phyloP scores from a whole-genome alignment of 345 rosid genomes.

The Streptanthus diversifolius region DNA sequence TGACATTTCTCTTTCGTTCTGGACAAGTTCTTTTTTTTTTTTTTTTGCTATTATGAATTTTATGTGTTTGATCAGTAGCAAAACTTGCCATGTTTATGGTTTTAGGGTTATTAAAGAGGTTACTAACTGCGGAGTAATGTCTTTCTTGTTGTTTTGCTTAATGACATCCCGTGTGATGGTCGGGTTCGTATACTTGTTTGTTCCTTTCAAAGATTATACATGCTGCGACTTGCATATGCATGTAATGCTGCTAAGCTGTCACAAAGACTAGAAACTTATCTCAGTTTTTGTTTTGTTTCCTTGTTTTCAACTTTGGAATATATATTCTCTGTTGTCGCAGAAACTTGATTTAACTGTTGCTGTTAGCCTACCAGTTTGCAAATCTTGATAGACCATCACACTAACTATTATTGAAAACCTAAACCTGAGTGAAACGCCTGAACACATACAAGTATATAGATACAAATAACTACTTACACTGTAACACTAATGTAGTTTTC shows the following conservation, averaged over 20 bases:
- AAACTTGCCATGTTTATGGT: slow-evolving; percentile 22
- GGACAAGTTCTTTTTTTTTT: slow-evolving; percentile 3
- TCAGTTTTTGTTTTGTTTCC: no score
- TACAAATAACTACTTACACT: no score
- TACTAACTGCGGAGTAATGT: neutral
- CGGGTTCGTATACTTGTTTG: no score
- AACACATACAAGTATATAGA: neutral
- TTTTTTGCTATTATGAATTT: neutral
- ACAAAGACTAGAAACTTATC: no score
- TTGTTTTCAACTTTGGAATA: no score
- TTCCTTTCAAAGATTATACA: no score
- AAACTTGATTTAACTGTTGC: neutral
- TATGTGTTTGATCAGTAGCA: neutral
- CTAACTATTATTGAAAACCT: neutral
- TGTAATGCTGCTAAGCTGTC: no score
- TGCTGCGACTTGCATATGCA: no score
- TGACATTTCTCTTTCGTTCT: slow-evolving; percentile 10
- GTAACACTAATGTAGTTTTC: neutral
- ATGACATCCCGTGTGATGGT: no score
- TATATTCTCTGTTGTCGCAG: neutral
- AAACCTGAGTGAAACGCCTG: neutral
- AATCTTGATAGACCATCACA: neutral
- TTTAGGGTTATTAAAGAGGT: slow-evolving; percentile 25
- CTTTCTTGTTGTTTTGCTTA: neutral
- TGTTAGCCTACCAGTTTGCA: neutral